Base-by-base conservation (phyloP, 257 asterid genomes). In the Gentiana macrophylla region DNA sequence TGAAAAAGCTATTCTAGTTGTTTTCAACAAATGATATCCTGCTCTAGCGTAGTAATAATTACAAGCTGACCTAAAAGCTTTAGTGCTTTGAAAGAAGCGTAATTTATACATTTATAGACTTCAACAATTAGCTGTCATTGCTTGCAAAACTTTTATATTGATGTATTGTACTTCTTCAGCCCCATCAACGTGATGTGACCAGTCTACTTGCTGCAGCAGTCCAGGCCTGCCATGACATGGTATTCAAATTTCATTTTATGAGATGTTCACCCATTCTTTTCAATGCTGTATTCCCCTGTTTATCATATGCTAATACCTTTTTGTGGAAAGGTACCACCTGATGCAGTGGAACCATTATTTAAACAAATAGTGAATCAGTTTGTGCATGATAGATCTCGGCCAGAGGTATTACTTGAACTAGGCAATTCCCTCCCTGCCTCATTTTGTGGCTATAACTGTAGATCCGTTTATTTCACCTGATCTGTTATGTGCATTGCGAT, bases 141-240 rank as follows among this genome's bases (percentile, higher is more conserved):
- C 62, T 67, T 34, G 4, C 52, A 4, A 32, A 64, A 66, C 52
- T 34, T 53, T 75, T 58, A 46, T 57, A 48, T 33, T 4, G 50
- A 13, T 32, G 12, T 52, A 38, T 24, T 49, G 53, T 74, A 55
- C 64, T 32, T 58, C 76, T 47, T 73, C 75, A 92, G 98, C 93
- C 98, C 37, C 91, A 83, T 79, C 95, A 85, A 63, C 81, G 80
- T 36, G 93, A 83, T 63, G 84, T 92, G 59, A 85, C 85, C 55
- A 82, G 60, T 67, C 79, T 92, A 59, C 93, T 88, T 66, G 97
- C 97, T 41, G 94, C 98, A 50, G 97, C 94, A 59, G 94, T 92
- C 56, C 98, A 92, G 79, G 84, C 95, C 36, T 92, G 98, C 75
- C 98, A 92, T 71, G 98, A 92, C 73, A 83, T 92, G 98, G 97